phyloP scores from a whole-genome alignment of 441 rosid genomes.

The Corymbia calophylla region DNA sequence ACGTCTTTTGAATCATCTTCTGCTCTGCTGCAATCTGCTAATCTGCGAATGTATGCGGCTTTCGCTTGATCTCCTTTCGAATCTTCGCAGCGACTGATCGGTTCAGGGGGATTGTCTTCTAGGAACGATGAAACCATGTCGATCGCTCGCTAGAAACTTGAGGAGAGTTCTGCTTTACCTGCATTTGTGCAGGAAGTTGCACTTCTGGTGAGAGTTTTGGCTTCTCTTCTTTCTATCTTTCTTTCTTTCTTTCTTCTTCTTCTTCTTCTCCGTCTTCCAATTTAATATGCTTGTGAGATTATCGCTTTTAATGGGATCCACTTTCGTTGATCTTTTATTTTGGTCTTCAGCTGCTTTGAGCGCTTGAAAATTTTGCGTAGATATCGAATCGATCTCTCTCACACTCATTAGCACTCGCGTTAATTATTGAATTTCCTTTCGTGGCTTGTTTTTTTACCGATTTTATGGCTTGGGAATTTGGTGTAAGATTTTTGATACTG shows the following conservation, averaged over 20 bases:
- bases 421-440: not conserved
- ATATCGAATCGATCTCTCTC: not conserved
- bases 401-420: not conserved
- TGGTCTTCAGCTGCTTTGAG: not conserved
- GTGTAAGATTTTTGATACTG: not conserved
- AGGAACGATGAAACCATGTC: not conserved
- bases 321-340: not conserved
- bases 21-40: not conserved
- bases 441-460: not conserved
- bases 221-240: not conserved
- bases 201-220: not conserved
- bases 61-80: not conserved
- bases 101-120: not conserved
- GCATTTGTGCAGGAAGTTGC: not conserved
- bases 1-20: not conserved
- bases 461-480: not conserved
- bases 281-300: not conserved
- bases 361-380: not conserved
- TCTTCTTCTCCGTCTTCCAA: not conserved
- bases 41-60: not conserved
- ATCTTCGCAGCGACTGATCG: not conserved
- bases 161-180: not conserved
- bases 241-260: not conserved
- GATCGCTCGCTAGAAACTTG: not conserved
- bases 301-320: not conserved